Conservation (phyloP, 176 grass and related monocot genomes). For the Tillandsia leiboldiana region DNA sequence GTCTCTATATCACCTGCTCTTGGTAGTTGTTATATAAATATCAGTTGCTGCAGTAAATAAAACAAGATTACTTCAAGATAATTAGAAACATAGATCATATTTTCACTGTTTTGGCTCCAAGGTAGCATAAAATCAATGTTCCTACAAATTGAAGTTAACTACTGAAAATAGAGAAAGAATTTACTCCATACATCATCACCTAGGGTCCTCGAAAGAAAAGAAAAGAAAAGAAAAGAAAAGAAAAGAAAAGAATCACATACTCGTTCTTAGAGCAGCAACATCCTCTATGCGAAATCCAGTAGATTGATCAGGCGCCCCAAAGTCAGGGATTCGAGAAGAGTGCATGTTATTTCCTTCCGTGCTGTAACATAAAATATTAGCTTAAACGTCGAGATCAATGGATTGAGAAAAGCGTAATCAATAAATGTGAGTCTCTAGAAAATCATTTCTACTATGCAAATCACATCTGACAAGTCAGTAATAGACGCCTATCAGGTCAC, state of each 20-base stretch:
- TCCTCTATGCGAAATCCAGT: constrained; percentile 55
- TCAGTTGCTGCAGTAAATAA: not conserved
- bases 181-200: not conserved
- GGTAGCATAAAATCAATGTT: not conserved
- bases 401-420: not conserved
- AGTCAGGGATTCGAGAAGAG: constrained; percentile 37
- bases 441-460: not conserved
- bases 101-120: not conserved
- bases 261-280: constrained; percentile 37
- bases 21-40: not conserved
- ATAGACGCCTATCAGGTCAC: too few species aligned
- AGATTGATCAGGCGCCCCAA: constrained; percentile 45
- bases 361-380: not conserved
- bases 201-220: too few species aligned
- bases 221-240: not conserved
- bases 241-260: constrained; percentile 17
- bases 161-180: not conserved
- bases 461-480: too few species aligned
- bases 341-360: constrained; percentile 51
- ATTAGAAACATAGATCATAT: not conserved
- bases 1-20: not conserved
- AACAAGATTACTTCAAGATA: not conserved
- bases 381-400: not conserved
- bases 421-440: not conserved
- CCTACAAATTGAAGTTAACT: not conserved